phyloP scores from a whole-genome alignment of 352 stramenopile species.

The Pythium vanterpoolii region DNA sequence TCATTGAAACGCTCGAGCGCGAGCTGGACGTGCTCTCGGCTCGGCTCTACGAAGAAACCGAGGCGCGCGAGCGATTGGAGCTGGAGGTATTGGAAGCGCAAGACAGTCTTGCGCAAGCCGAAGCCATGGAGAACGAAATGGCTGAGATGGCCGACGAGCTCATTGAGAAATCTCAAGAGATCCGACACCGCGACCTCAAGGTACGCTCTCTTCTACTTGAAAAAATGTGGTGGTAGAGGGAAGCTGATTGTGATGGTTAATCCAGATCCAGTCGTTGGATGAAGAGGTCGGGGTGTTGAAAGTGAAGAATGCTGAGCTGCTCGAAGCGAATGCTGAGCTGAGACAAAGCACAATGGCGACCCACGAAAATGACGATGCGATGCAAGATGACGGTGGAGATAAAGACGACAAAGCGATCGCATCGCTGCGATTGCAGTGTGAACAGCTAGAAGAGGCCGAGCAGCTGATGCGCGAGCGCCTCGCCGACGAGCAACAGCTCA shows the following conservation, averaged over 20 bases:
- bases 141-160: conserved; percentile 77
- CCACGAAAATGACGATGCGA: conserved; percentile 3
- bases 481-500: conserved; percentile 40
- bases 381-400: neutral
- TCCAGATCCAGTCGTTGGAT: conserved; percentile 46
- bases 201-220: conserved; percentile 5
- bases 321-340: conserved; percentile 50
- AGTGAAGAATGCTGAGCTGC: conserved; percentile 40
- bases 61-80: conserved; percentile 52
- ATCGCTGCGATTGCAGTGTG: conserved; percentile 41
- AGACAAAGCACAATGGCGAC: neutral
- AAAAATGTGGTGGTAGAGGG: neutral
- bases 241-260: conserved; percentile 1
- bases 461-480: conserved; percentile 34
- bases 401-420: conserved; percentile 36
- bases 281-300: conserved; percentile 44
- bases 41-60: conserved; percentile 63
- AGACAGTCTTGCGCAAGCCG: conserved; percentile 53
- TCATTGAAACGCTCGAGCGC: conserved; percentile 61
- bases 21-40: conserved; percentile 66
- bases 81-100: conserved; percentile 51
- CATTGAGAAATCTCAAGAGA: conserved; percentile 71
- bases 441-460: conserved; percentile 54
- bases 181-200: conserved; percentile 56
- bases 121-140: conserved; percentile 76